Percentiles rank a stretch among this genome's conserved stretches.
Evolutionary conservation across 306 rosid genomes (phyloP).

Genomic region (Cucumis hystrix): DNA sequence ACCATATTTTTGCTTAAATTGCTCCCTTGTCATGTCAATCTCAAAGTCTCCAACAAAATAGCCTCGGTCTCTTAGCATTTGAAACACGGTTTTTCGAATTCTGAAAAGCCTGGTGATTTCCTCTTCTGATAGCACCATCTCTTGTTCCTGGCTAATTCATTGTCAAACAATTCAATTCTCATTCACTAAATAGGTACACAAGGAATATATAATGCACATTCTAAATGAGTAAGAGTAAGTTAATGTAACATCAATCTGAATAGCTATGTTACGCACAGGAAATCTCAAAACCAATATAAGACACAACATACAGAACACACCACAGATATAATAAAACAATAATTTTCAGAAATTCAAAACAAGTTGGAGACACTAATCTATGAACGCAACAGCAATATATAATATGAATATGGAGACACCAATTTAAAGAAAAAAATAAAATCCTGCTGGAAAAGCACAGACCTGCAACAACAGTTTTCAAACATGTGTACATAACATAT

Average conservation of each 20-base stretch:
- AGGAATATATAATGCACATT: background rate
- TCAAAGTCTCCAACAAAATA: constrained; percentile 49
- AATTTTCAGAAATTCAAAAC: background rate
- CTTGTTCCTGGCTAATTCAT: background rate
- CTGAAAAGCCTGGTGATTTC: constrained; percentile 33
- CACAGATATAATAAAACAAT: background rate
- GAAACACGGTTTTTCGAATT: constrained; percentile 49
- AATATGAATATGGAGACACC: background rate
- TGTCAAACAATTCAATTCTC: background rate
- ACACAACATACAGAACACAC: background rate
- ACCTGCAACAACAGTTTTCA: background rate
- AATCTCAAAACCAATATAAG: background rate
- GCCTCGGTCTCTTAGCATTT: constrained; percentile 51
- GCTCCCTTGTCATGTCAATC: constrained; percentile 38
- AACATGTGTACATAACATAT: background rate
- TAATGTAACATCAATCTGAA: background rate
- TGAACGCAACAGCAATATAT: background rate
- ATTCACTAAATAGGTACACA: background rate
- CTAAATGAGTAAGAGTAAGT: background rate
- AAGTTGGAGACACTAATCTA: background rate
- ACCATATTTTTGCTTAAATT: constrained; percentile 30
- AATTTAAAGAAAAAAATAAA: background rate
- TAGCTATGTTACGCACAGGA: background rate
- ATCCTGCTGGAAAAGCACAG: background rate
- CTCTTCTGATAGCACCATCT: constrained; percentile 56